Conservation (phyloP, 2,329 filamentous ascomycete genomes). For the Fusarium citri region DNA sequence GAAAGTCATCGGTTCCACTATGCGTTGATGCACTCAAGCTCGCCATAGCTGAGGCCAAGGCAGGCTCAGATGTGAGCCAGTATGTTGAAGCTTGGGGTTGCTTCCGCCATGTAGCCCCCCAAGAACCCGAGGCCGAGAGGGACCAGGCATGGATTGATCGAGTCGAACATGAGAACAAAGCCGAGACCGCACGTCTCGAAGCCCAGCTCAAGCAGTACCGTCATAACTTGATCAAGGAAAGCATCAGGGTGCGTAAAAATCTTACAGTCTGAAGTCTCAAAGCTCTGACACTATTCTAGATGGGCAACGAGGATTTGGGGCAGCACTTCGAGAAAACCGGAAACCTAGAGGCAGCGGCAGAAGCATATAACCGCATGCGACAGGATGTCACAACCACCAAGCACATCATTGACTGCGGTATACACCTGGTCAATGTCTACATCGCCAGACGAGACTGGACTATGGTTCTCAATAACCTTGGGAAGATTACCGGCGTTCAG, state of each 20-base stretch:
- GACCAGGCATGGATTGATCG: conserved; percentile 82
- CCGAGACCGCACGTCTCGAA: conserved; percentile 81
- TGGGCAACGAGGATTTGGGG: conserved; percentile 94
- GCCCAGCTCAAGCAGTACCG: conserved; percentile 90
- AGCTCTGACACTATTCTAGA: conserved; percentile 63
- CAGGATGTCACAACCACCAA: conserved; percentile 86
- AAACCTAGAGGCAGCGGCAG: conserved; percentile 76
- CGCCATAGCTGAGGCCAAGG: conserved; percentile 80
- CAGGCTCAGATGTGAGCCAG: conserved; percentile 75
- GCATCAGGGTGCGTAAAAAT: conserved; percentile 74
- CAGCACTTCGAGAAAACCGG: conserved; percentile 84
- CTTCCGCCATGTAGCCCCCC: conserved; percentile 71
- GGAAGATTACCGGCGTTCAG: conserved; percentile 71
- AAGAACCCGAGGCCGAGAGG: conserved; percentile 73
- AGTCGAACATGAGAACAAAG: conserved; percentile 73
- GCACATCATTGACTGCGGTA: conserved; percentile 85
- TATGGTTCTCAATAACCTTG: conserved; percentile 68
- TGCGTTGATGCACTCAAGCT: conserved; percentile 83
- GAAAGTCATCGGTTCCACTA: conserved; percentile 79
- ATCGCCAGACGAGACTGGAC: conserved; percentile 84
- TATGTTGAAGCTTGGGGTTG: conserved; percentile 77
- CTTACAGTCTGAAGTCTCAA: background rate
- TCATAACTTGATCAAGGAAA: conserved; percentile 97
- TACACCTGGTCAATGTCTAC: conserved; percentile 80
- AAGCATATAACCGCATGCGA: conserved; percentile 87